Evolutionary conservation across 2,329 filamentous ascomycete genomes (phyloP).

Genomic region (Beauveria bassiana): DNA sequence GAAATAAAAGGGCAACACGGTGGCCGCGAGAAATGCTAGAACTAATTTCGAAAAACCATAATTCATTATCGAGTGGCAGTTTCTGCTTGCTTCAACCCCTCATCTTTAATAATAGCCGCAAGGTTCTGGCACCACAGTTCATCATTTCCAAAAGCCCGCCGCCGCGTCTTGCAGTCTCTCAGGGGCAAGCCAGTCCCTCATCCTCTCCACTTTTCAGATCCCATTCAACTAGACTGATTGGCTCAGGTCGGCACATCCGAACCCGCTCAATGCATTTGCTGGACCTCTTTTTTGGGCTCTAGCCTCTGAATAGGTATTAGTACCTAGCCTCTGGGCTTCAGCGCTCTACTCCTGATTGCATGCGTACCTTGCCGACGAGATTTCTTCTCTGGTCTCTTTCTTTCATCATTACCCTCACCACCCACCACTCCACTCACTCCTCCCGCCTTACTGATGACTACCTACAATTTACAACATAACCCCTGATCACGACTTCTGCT

Average conservation of each 20-base stretch:
- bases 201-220: background rate
- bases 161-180: background rate
- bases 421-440: background rate
- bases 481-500: background rate
- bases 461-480: too few relatives aligned
- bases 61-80: too few relatives aligned
- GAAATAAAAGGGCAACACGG: too few relatives aligned
- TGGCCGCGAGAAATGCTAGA: too few relatives aligned
- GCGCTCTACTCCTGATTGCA: too few relatives aligned
- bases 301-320: background rate
- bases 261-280: background rate
- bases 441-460: background rate
- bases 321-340: background rate
- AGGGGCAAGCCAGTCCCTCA: constrained; percentile 1
- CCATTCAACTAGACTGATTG: constrained; percentile 1
- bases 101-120: too few relatives aligned
- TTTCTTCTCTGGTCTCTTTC: background rate
- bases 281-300: background rate
- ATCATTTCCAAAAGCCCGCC: background rate
- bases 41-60: too few relatives aligned
- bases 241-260: background rate
- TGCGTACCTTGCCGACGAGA: background rate
- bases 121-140: too few relatives aligned
- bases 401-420: background rate
- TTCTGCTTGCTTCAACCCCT: too few relatives aligned